Evolutionary conservation across 495 filamentous ascomycete species (phyloP), one percentile per base, ranked within the genome.

Genomic region (Talaromyces thailandensis): DNA sequence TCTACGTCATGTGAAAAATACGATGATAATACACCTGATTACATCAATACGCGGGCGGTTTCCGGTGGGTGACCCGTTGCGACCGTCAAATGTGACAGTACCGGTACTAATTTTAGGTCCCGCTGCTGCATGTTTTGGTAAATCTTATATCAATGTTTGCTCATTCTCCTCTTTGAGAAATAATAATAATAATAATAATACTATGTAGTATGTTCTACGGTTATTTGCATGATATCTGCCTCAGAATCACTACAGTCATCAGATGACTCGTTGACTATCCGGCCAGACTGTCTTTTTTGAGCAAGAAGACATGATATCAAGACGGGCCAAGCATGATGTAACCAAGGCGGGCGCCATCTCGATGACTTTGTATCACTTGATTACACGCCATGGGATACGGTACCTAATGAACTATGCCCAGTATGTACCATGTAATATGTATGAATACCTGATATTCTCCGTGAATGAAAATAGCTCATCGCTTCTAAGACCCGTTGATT

Each of bases 1-100:
- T 28, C 40, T 37, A 61, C 59, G 59, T 61, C 59, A 61, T 61
- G 59, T 31, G 59, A 45, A 51, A 61, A 61, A 48, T 48, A 48
- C 43, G 6, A 8, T 48, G 21, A 6, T 21, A 6, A 48, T 48
- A 48, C 43, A 8, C n/a, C 1, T 3, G 21, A 48, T 21, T 48
- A 48, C 43, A 48, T 23, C 43, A 21, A 48, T 48, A 48, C 43
- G 43, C 43, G 43, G n/a, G n/a, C 6, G 43, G 18, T 7, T 48
- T 18, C n/a, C 9, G 18, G 18, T 48, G 43, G 43, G n/a, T 18
- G 43, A 23, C 43, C 21, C 43, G n/a, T 8, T 21, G 6, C 18
- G 43, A 48, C 43, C 43, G 21, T 48, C 7, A 21, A 18, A 18
- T 18, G 43, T 48, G 43, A 48, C 43, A 48, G 18, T 48, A 48